Base-by-base conservation (phyloP, 768 basidiomycete species). In the Termitomyces sp. region DNA sequence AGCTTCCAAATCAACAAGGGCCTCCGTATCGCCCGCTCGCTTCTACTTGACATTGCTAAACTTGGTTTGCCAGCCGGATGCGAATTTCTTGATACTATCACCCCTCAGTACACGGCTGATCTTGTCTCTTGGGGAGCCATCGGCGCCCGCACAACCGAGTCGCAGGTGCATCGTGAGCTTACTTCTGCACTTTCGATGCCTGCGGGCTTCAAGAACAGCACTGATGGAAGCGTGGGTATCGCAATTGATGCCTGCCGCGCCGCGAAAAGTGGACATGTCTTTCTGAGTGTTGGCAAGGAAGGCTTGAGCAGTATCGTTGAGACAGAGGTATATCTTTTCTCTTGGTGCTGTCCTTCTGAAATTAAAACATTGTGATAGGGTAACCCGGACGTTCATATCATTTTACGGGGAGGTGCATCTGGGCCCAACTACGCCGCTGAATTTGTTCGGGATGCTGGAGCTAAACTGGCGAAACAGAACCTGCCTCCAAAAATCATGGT, bases 121-220 rank as follows among this genome's bases (percentile, higher is more conserved):
- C 76, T 69, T 83, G 76, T 81, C 15, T 86, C 91, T 11, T 98
- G 96, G 95, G 96, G 95, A 51, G 96, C 96, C 2, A 98, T 99
- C 64, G 97, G 91, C 37, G 93, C 92, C 13, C 82, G 93, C 15
- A 95, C 94, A 13, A 95, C 95, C 0, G 94, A 96, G 71, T 93
- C 90, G 4, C 89, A 96, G 70, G 92, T 96, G 16, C 94, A 96
- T 69, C 87, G 94, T 48, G 94, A 96, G 73, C 80, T 96, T 16
- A 84, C 85, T 11, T 90, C 87, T 6, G 91, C 87, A 2, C 78
- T 96, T n/a, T 93, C 91, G 16, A 94, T 96, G 91, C 90, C 92
- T 3, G 93, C 95, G 5, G 97, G 97, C 8, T 98, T 99, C 85
- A 99, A 99, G 76, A 99, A 99, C 67, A 92, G 92, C 12, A 98